A percentile compares a stretch with the other conserved stretches of the same genome.
These are phyloP conservation scores for Aspergillus melleus DNA, from an alignment of 2,329 filamentous ascomycete genomes.

Conservation along the genomic window DNA sequence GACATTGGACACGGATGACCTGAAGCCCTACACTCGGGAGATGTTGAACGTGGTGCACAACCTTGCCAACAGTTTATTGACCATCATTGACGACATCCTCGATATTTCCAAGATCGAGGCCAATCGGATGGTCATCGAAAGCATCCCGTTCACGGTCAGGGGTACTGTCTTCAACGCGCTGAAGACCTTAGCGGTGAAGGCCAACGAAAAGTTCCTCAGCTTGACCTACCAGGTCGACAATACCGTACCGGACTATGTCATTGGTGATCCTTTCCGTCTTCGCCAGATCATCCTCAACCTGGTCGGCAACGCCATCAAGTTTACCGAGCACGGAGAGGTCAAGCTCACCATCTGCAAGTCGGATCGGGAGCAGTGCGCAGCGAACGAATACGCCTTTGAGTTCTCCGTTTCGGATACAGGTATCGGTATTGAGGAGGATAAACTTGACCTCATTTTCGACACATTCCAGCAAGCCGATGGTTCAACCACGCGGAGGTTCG, in stretches of 20 bases:
- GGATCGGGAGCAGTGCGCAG: conserved; percentile 62
- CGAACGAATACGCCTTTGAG: conserved; percentile 86
- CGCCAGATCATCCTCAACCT: conserved; percentile 96
- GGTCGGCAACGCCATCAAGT: conserved; percentile 98
- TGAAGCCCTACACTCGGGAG: conserved; percentile 93
- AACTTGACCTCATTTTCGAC: conserved; percentile 95
- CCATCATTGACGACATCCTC: conserved; percentile 84
- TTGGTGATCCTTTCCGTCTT: conserved; percentile 93
- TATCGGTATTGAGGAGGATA: conserved; percentile 93
- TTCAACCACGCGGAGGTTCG: conserved; percentile 93
- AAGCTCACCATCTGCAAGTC: conserved; percentile 84
- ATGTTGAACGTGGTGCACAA: conserved; percentile 99
- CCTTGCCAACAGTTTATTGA: conserved; percentile 90
- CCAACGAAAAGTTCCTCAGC: conserved; percentile 91
- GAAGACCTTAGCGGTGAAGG: conserved; percentile 95
- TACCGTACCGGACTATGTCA: conserved; percentile 89
- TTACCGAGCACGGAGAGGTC: conserved; percentile 95
- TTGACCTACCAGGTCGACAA: conserved; percentile 92
- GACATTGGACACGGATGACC: conserved; percentile 89
- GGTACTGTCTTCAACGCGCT: conserved; percentile 96
- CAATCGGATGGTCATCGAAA: conserved; percentile 96
- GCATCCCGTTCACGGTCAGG: conserved; percentile 91
- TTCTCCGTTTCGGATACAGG: conserved; percentile 95
- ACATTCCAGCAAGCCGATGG: conserved; percentile 98
- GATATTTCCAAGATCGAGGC: conserved; percentile 82